These are phyloP conservation scores for Trametes villosa DNA, from an alignment of 768 basidiomycete genomes.

Conservation along the genomic window DNA sequence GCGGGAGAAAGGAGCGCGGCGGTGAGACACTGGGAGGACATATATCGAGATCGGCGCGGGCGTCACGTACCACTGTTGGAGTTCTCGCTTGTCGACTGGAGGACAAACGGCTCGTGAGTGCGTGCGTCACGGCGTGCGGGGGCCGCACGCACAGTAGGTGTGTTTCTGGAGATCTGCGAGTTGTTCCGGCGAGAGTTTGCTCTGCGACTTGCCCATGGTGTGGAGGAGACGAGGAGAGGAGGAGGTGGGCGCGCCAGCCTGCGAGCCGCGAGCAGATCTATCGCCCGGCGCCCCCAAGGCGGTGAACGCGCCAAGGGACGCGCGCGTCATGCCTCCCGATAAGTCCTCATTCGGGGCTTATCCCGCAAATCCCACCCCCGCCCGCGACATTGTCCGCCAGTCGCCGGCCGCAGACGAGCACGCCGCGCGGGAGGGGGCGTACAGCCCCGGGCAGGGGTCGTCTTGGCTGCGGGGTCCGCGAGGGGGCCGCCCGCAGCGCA, in stretches of 20 bases:
- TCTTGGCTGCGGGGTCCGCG: neutral
- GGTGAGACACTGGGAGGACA: slow-evolving; percentile 21
- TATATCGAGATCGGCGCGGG: slow-evolving; percentile 10
- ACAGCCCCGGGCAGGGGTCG: neutral
- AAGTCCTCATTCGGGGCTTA: slow-evolving; percentile 14
- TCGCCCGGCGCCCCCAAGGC: neutral
- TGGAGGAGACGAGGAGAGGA: neutral
- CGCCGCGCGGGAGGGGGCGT: neutral
- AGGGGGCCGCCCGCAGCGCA: neutral
- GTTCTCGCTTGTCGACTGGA: slow-evolving; percentile 93
- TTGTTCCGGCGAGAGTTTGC: slow-evolving; percentile 93
- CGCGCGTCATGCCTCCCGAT: slow-evolving; percentile 20
- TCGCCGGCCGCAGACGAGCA: slow-evolving; percentile 1
- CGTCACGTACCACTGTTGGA: slow-evolving; percentile 81
- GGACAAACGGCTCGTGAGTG: slow-evolving; percentile 22
- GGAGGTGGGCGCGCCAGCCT: neutral
- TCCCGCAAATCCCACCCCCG: slow-evolving; percentile 7
- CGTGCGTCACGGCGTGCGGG: slow-evolving; percentile 26
- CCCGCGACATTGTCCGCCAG: slow-evolving; percentile 9
- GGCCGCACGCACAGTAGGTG: slow-evolving; percentile 79
- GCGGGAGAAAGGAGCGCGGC: slow-evolving; percentile 22
- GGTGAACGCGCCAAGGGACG: slow-evolving; percentile 13
- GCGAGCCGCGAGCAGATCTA: neutral
- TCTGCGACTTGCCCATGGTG: slow-evolving; percentile 94
- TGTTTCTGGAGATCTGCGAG: slow-evolving; percentile 95